Evolutionary conservation across 2,329 filamentous ascomycete genomes (phyloP).

Genomic region (Leptographium flavum): DNA sequence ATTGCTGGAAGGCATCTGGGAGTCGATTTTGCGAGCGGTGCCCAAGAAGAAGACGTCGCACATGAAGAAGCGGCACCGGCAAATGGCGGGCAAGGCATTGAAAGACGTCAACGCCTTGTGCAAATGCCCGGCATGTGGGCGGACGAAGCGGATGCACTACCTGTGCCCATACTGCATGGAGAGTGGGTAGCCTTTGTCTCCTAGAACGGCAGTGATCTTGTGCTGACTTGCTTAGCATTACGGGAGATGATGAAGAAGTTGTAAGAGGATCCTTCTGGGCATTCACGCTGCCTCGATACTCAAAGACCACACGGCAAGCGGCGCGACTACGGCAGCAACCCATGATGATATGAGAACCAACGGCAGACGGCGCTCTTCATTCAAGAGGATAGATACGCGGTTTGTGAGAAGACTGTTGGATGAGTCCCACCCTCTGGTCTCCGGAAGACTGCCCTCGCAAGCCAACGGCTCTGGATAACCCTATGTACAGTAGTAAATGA

Average conservation of each 20-base stretch:
- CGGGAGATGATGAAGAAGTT: slow-evolving; percentile 21
- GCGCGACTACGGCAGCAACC: too few species aligned
- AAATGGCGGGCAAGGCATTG: slow-evolving; percentile 89
- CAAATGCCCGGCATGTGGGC: slow-evolving; percentile 79
- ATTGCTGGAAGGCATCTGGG: slow-evolving; percentile 68
- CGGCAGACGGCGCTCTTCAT: not conserved
- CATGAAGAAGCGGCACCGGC: slow-evolving; percentile 82
- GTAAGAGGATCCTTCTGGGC: not conserved
- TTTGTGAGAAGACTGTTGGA: too few species aligned
- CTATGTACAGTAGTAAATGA: not conserved
- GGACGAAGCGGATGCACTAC: slow-evolving; percentile 75
- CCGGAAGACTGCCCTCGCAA: not conserved
- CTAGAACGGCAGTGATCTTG: not conserved
- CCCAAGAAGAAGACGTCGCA: slow-evolving; percentile 99
- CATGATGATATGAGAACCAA: too few species aligned
- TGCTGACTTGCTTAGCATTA: slow-evolving; percentile 25
- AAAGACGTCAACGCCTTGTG: slow-evolving; percentile 82
- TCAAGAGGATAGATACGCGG: too few species aligned
- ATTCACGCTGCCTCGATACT: too few species aligned
- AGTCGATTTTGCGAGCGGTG: slow-evolving; percentile 78
- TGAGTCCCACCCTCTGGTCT: too few species aligned
- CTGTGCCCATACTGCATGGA: slow-evolving; percentile 63
- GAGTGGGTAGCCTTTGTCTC: not conserved
- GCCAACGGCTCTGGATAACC: not conserved
- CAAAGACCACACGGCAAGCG: too few species aligned